A percentile compares a stretch with the other conserved stretches of the same genome.
phyloP scores from a whole-genome alignment of 345 rosid species.

The Salix udensis region DNA sequence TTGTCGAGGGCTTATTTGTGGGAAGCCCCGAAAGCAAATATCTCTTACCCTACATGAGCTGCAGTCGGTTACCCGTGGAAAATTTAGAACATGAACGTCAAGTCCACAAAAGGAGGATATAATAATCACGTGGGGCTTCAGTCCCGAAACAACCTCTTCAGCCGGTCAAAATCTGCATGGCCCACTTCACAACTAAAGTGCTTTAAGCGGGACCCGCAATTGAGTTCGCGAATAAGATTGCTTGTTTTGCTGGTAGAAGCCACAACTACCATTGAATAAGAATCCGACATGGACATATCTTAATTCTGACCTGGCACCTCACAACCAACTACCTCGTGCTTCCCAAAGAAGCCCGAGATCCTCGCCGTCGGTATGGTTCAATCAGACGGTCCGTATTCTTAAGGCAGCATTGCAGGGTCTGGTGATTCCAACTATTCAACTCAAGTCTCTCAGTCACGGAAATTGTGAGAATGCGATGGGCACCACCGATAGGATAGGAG shows the following conservation, averaged over 20 bases:
- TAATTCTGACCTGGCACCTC: slow-evolving; percentile 19
- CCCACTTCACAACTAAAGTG: background rate
- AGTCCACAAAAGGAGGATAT: background rate
- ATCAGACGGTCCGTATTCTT: slow-evolving; percentile 20
- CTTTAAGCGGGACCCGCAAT: background rate
- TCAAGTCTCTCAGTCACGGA: slow-evolving; percentile 2
- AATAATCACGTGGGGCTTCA: slow-evolving; percentile 11
- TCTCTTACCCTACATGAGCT: background rate
- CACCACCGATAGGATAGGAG: background rate
- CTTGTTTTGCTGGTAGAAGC: background rate
- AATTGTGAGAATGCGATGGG: background rate
- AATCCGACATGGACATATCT: slow-evolving; percentile 27
- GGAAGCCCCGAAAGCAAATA: background rate
- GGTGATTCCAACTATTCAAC: background rate
- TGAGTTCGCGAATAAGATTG: background rate
- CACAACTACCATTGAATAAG: slow-evolving; percentile 16
- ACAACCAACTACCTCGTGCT: background rate
- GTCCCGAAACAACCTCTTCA: slow-evolving; percentile 17
- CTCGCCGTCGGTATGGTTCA: background rate
- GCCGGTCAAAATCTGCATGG: slow-evolving; percentile 11
- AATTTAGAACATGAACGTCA: background rate
- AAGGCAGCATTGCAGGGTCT: background rate
- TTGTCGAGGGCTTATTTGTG: background rate
- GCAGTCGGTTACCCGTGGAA: background rate
- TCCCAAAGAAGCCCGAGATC: background rate